Conservation (phyloP, 768 basidiomycete genomes). For the Gloeopeniophorella convolvens region DNA sequence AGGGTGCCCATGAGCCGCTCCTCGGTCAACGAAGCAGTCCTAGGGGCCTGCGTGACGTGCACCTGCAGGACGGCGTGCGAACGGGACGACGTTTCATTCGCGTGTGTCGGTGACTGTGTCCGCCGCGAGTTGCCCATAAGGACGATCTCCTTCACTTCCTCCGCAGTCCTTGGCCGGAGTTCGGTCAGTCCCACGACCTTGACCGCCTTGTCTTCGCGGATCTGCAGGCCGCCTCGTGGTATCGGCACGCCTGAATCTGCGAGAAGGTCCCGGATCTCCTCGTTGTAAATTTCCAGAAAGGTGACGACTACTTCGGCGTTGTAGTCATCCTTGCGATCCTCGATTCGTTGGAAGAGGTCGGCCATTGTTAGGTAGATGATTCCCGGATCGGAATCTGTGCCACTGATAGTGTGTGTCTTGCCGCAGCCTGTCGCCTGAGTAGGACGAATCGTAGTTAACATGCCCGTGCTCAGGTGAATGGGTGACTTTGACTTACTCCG, state of each 20-base stretch:
- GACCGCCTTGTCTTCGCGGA: constrained; percentile 92
- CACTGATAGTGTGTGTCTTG: constrained; percentile 98
- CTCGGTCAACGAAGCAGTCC: constrained; percentile 80
- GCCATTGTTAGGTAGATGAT: constrained; percentile 97
- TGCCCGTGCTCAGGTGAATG: too few relatives aligned
- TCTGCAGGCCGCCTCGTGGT: constrained; percentile 83
- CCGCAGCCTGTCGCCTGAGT: constrained; percentile 98
- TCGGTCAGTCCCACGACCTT: constrained; percentile 85
- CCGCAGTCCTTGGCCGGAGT: constrained; percentile 71
- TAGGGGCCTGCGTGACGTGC: constrained; percentile 81
- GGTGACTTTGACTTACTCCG: constrained; percentile 75
- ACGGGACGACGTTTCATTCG: constrained; percentile 93
- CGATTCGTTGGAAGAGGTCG: constrained; percentile 90
- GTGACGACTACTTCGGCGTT: constrained; percentile 86
- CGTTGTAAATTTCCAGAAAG: constrained; percentile 98
- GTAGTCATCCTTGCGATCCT: constrained; percentile 80
- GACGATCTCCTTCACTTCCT: constrained; percentile 93
- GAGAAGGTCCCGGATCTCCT: constrained; percentile 94
- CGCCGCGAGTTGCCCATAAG: constrained; percentile 81
- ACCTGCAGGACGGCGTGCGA: constrained; percentile 98
- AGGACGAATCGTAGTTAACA: too few relatives aligned
- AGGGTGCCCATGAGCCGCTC: constrained; percentile 82
- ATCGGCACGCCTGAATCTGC: constrained; percentile 55
- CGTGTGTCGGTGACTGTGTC: constrained; percentile 91
- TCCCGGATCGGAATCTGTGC: constrained; percentile 80